phyloP scores from a whole-genome alignment of 768 basidiomycete genomes.

The Phlebiopsis gigantea region DNA sequence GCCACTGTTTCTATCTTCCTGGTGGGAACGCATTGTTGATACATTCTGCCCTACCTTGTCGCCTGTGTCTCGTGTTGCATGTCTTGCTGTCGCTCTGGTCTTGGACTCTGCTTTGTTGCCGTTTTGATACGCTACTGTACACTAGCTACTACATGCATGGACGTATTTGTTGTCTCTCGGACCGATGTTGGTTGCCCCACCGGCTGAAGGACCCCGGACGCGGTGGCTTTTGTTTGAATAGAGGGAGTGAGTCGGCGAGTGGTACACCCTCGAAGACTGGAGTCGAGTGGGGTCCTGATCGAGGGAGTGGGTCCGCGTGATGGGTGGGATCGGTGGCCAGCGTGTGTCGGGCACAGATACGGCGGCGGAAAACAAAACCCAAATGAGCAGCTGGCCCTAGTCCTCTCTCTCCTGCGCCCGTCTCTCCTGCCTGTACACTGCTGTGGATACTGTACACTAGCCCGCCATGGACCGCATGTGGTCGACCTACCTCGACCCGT shows the following conservation, averaged over 20 bases:
- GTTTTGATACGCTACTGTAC: not conserved
- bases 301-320: not conserved
- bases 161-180: not conserved
- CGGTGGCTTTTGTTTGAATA: not conserved
- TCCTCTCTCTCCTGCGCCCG: not conserved
- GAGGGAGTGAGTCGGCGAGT: no score
- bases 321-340: not conserved
- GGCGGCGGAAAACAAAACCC: not conserved
- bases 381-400: not conserved
- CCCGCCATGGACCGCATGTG: slow-evolving; percentile 44
- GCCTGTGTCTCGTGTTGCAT: not conserved
- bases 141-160: not conserved
- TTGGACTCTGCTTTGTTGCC: not conserved
- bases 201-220: not conserved
- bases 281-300: not conserved
- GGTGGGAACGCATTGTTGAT: not conserved
- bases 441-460: slow-evolving; percentile 11
- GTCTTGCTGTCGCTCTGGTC: not conserved
- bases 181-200: not conserved
- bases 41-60: not conserved
- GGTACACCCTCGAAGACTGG: no score
- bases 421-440: slow-evolving; percentile 1
- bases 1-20: not conserved
- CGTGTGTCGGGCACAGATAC: not conserved
- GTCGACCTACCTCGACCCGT: slow-evolving; percentile 44